Evolutionary conservation across 2,329 filamentous ascomycete genomes (phyloP).

Genomic region (Stemphylium vesicarium): DNA sequence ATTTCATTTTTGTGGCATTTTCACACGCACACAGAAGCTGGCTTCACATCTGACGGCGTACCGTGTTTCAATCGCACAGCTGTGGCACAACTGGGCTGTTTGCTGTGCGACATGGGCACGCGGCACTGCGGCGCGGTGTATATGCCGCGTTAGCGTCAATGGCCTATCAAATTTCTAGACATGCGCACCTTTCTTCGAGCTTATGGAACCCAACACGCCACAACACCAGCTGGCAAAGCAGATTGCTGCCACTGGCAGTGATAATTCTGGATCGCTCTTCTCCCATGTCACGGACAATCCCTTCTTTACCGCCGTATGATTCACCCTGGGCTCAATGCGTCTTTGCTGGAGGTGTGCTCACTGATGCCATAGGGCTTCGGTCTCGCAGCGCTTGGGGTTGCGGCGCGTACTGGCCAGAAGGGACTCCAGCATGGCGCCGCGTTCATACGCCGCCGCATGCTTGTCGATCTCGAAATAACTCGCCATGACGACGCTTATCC

Average conservation of each 20-base stretch:
- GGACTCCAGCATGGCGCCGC: constrained; percentile 74
- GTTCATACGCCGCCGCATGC: constrained; percentile 80
- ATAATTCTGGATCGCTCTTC: constrained; percentile 50
- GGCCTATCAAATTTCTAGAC: constrained; percentile 22
- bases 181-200: constrained; percentile 10
- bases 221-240: constrained; percentile 49
- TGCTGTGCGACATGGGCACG: constrained; percentile 11
- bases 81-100: constrained; percentile 2
- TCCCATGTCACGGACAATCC: constrained; percentile 58
- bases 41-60: neutral
- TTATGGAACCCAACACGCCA: constrained; percentile 49
- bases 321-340: constrained; percentile 53
- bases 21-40: neutral
- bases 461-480: constrained; percentile 95
- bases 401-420: constrained; percentile 79
- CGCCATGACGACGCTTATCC: constrained; percentile 91
- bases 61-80: neutral
- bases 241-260: constrained; percentile 33
- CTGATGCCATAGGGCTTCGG: constrained; percentile 71
- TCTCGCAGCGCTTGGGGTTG: constrained; percentile 85
- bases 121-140: constrained; percentile 14
- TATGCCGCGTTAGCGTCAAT: constrained; percentile 22
- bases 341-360: constrained; percentile 38
- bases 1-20: neutral
- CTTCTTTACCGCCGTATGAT: constrained; percentile 60